Base-by-base conservation (phyloP, 495 filamentous ascomycete species). In the Lepraria neglecta region DNA sequence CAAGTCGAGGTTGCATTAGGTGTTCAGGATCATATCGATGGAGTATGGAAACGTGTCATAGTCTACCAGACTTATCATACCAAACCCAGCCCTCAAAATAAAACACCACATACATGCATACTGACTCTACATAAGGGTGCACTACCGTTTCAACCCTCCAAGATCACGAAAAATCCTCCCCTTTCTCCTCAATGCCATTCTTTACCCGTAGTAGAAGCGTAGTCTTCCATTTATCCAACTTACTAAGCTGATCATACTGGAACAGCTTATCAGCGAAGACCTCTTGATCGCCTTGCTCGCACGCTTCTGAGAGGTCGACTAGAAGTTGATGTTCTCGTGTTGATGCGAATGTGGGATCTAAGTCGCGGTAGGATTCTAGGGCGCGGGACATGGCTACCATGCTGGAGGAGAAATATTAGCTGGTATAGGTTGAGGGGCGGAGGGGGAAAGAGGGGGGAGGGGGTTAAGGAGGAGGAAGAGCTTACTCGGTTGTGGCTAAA, bases 191-290 rank as follows among this genome's bases (percentile, higher is more conserved):
- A 67, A 95, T 92, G 56, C 75, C 79, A 68, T 84, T 84, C 83
- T 96, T 96, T 68, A 96, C 78, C 68, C 84, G 80, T 67, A 95
- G 72, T 54, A 96, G 74, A 43, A 96, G 80, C 43, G 87, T 90
- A 59, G 88, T 95, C 85, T 95, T 92, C 92, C 92, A 97, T 77
- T 91, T 91, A 69, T 95, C 90, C 68, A 96, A 75, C 76, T 90
- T 89, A 75, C 87, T 92, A 77, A 95, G 79, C 77, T 92, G 88
- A 73, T 96, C 88, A 69, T 78, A 96, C 65, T 88, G 83, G 75
- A 87, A 92, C 56, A 96, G 76, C 75, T 90, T 91, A 68, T 95
- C 90, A 12, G 84, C 84, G 65, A 94, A 97, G 40, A 73, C 77
- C 60, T 95, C 91, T 72, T 85, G 85, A 68, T 95, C 87, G 19